Base-by-base conservation (phyloP, 129 eudicot species). In the Chrysanthemum seticuspe region DNA sequence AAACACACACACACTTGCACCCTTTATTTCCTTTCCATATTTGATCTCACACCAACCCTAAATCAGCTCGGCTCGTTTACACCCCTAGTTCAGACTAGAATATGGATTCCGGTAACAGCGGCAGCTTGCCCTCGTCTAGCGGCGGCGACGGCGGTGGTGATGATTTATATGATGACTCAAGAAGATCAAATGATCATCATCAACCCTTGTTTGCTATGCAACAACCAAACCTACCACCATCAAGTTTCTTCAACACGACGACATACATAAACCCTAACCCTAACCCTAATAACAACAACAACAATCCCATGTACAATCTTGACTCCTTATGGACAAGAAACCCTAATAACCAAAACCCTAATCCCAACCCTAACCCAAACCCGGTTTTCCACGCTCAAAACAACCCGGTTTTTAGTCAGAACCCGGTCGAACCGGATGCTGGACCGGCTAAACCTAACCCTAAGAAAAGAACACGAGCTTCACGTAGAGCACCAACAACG, bases 401-500 rank as follows among this genome's bases (percentile, higher is more conserved):
- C 25, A 54, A 78, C 50, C 73, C 65, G 54, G 34, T 7, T 54
- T 63, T 31, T 11, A 18, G 45, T 23, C 59, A 65, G 59, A 53
- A 50, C 49, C 82, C 62, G 44, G 55, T 47, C 15, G 73, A 64
- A 45, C 78, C 76, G 44, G 64, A 36, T 34, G 18, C 31, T 5
- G 71, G 57, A 21, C 21, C 67, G 64, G 54, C 51, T 16, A 77
- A 79, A 36, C 40, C 16, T 3, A 54, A 85, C 72, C 96, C 97
- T 0, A 86, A 87, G 71, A 92, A 92, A 45, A 83, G 97, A 6
- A 86, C 87, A 0, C 82, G 97, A 68, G 97, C 97, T 47, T 92
- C 97, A 1, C 80, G 97, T 53, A 81, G 97, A 36, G 96, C 97
- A 13, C 97, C 97, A 0, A 92, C 97, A 58, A 92, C 97, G 18